These are phyloP conservation scores for Neurospora sp. DNA, from an alignment of 495 filamentous ascomycete species.

Conservation along the genomic window DNA sequence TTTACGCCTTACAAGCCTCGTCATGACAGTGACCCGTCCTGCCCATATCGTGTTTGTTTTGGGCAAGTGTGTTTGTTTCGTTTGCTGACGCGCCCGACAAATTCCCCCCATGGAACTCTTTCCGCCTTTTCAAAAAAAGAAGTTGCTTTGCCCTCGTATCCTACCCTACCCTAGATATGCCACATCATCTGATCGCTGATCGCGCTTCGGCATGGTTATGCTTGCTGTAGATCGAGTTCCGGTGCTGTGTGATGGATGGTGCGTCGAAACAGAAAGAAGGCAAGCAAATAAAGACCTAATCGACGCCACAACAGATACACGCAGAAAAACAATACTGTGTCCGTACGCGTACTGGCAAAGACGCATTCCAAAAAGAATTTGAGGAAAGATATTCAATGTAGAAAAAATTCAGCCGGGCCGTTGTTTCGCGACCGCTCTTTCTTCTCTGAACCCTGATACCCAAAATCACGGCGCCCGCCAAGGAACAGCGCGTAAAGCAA, in stretches of 20 bases:
- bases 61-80: neutral
- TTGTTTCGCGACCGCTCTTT: neutral
- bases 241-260: neutral
- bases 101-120: neutral
- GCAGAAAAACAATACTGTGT: neutral
- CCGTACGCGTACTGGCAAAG: neutral
- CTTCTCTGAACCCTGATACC: neutral
- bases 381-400: neutral
- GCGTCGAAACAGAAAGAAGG: neutral
- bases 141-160: neutral
- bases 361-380: neutral
- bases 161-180: neutral
- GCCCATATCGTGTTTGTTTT: neutral
- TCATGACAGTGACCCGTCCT: neutral
- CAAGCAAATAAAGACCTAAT: neutral
- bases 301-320: neutral
- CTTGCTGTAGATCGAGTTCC: neutral
- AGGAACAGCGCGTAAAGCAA: neutral
- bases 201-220: neutral
- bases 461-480: neutral
- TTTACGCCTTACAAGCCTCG: neutral
- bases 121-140: neutral
- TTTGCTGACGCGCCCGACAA: neutral
- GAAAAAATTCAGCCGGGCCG: neutral
- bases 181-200: neutral